These are phyloP conservation scores for Pseudogymnoascus sp. DNA, from an alignment of 2,329 filamentous ascomycete species.

Conservation along the genomic window DNA sequence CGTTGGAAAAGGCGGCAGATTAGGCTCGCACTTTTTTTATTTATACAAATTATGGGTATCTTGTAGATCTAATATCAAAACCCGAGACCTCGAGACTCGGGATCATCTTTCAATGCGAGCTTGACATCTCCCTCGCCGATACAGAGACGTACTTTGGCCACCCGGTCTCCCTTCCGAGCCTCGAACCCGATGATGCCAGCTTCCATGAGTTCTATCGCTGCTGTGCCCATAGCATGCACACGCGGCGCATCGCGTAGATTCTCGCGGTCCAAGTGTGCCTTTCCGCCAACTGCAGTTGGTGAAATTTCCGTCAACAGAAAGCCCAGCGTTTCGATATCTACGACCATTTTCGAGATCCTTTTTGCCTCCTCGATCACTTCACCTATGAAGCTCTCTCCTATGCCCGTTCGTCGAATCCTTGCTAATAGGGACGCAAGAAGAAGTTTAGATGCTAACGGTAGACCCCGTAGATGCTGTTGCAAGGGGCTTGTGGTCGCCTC, in stretches of 20 bases:
- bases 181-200: slow-evolving; percentile 85
- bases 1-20: slow-evolving; percentile 1
- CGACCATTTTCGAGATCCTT: slow-evolving; percentile 54
- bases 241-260: slow-evolving; percentile 32
- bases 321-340: slow-evolving; percentile 50
- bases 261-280: slow-evolving; percentile 15
- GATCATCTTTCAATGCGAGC: slow-evolving; percentile 79
- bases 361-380: slow-evolving; percentile 84
- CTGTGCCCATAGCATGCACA: slow-evolving; percentile 54
- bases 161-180: slow-evolving; percentile 68
- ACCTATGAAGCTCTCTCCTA: slow-evolving; percentile 79
- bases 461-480: slow-evolving; percentile 75
- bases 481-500: slow-evolving; percentile 90
- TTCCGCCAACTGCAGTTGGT: neutral
- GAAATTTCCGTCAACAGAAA: slow-evolving; percentile 36
- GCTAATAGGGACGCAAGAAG: slow-evolving; percentile 76
- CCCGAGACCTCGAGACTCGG: slow-evolving; percentile 58
- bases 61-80: slow-evolving; percentile 18
- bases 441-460: slow-evolving; percentile 76
- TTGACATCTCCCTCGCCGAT: slow-evolving; percentile 88
- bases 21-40: slow-evolving; percentile 6
- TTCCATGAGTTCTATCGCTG: slow-evolving; percentile 75
- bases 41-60: slow-evolving; percentile 4
- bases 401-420: slow-evolving; percentile 70
- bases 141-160: slow-evolving; percentile 76